Evolutionary conservation across 2,329 filamentous ascomycete genomes (phyloP), one percentile per base, ranked within the genome.

Genomic region (Stagonosporopsis tanaceti): DNA sequence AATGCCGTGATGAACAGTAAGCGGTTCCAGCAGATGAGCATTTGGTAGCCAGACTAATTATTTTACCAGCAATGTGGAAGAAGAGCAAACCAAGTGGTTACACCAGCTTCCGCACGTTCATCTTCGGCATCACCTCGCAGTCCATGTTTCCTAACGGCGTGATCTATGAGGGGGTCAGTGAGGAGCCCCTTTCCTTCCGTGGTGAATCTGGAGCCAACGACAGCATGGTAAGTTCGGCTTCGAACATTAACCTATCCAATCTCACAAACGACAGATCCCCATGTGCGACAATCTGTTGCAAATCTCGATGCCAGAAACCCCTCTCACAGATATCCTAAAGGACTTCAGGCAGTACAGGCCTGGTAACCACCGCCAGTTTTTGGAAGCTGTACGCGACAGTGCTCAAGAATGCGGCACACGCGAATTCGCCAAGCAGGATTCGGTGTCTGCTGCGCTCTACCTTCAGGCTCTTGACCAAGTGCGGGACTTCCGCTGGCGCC

Each of bases 171-270:
- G 93, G 92, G 8, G 85, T 94, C 59, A 89, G 89, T 63, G 87
- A 89, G 58, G 81, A 90, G 72, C 89, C 91, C 4, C 80, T 92
- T 75, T 89, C 85, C 53, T 97, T 97, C 85, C 89, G 94, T 30
- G 94, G 94, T 65, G 94, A 97, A 80, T 93, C 89, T 47, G 94
- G 94, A 40, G 94, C 94, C 65, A 97, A 97, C 74, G 94, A 98
- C 80, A 91, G 89, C 79, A 97, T 98, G 83, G 85, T 87, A 76
- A 52, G 75, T 61, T 20, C 24, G 24, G 11, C 8, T 28, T 12
- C 7, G 2, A 32, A 11, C 6, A 9, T 8, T 22, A 2, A 25
- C 20, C 5, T 12, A 15, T 12, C 24, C 12, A 32, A n/a, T 35
- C 50, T 60, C 27, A 63, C 20, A 30, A 2, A 35, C 6, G 15